Evolutionary conservation across 75 land plant genomes (phyloP), one percentile per base, ranked within the genome.

Genomic region (Pinus taeda): DNA sequence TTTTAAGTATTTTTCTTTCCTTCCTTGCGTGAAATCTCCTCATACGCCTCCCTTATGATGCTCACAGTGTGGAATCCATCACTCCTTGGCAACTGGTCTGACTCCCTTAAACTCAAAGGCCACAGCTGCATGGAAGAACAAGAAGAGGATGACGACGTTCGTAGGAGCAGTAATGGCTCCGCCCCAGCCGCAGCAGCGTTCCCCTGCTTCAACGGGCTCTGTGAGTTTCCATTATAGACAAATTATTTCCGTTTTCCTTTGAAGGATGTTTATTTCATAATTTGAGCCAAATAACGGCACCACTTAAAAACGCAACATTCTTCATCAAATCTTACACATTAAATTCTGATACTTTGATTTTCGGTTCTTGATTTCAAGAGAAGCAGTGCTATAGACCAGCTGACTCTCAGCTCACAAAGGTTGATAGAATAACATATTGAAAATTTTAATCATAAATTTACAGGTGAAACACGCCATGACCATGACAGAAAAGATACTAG

Each of bases 381-480:
- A 49, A 49, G 55, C 55, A 49, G 55, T 49, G 55, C 12, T 11
- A 49, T 49, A 49, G 55, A 1, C 55, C 11, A 49, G 55, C 12
- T 49, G 55, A 11, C 12, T 49, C 55, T 9, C 55, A 49, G 9
- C 33, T 33, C 33, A 0, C 33, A 33, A 26, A 26, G 26, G 26
- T 26, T 26, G 26, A 26, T 26, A 37, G 5, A 37, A 1, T 37
- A 37, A 39, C 42, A 39, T 39, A 4, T 39, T 39, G 42, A 0
- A 49, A 49, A 9, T 1, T 49, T 9, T 49, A 9, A 9, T 49
- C 55, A 11, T 49, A 9, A 49, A 49, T 49, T 9, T 73, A 39
- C 77, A 94, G 97, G 93, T 96, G 81, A 96, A 94, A 36, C 88
- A 90, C 76, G 89, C 84, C 17, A 90, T 94, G 99, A 96, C 99